phyloP scores from a whole-genome alignment of 345 rosid genomes.

The Sisymbrium altissimum region DNA sequence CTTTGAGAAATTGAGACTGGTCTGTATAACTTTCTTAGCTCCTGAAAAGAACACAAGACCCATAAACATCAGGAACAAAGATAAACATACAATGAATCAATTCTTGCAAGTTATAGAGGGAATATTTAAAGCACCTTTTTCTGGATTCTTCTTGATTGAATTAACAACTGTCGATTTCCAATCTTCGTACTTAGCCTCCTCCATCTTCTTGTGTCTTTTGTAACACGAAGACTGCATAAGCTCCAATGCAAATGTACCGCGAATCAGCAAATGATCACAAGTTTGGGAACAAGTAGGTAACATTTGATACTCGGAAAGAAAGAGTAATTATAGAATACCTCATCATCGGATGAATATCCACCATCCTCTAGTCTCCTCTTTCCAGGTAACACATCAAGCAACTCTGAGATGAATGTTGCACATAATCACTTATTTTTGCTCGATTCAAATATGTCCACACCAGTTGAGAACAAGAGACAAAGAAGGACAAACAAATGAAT shows the following conservation, averaged over 20 bases:
- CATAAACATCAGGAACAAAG: conserved; percentile 8
- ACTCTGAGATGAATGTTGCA: conserved; percentile 12
- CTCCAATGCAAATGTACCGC: not conserved
- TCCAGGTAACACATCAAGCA: conserved; percentile 56
- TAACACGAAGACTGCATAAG: conserved; percentile 56
- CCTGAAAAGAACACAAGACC: conserved; percentile 33
- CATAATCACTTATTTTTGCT: conserved; percentile 4
- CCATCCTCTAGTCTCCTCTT: conserved; percentile 75
- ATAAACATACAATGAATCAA: not conserved
- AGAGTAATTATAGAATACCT: conserved; percentile 11
- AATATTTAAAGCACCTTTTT: conserved; percentile 33
- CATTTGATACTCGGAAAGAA: not conserved
- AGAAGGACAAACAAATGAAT: not conserved
- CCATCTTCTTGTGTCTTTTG: conserved; percentile 61
- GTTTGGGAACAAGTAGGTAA: not conserved
- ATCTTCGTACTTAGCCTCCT: conserved; percentile 59
- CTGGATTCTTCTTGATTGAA: conserved; percentile 45
- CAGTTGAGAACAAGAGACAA: not conserved
- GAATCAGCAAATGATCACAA: not conserved
- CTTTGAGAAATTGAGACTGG: conserved; percentile 53
- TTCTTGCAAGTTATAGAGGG: not conserved
- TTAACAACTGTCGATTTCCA: conserved; percentile 73
- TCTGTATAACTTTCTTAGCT: conserved; percentile 60
- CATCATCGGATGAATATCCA: conserved; percentile 71
- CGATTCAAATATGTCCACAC: not conserved